Base-by-base conservation (phyloP, 495 filamentous ascomycete genomes). In the Lasiosphaeria ovina region DNA sequence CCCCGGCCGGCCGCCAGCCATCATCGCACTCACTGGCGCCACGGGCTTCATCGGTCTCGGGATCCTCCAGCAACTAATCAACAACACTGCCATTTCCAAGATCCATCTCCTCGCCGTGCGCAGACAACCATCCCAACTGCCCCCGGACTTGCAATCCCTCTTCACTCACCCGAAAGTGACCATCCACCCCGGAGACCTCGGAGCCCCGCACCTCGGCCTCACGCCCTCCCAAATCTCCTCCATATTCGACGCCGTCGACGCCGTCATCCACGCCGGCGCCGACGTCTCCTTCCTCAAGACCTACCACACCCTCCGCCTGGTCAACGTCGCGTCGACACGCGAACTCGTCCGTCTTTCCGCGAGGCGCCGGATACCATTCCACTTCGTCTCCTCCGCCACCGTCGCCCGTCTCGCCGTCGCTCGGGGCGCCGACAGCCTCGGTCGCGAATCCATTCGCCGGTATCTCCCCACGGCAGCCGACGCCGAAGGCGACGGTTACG, bases 211-310 rank as follows among this genome's bases (percentile, higher is more conserved):
- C 0, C 69, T 83, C 0, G 82, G 81, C 6, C 67, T 84, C 0
- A 67, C 68, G 0, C 59, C 68, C 0, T 34, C 49, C 0, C 68
- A 76, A 0, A 62, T 60, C 10, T 10, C 9, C 1, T 51, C 36
- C 0, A 63, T 86, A 2, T 76, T 71, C 31, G 12, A 12, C 4
- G 44, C 54, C 3, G 76, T 71, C 0, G 73, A 84, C 49, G 60
- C 59, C 5, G 66, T 85, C 35, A 77, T 87, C 38, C 83, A 86
- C 67, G 78, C 76, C 60, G 83, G 81, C 8, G 79, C 82, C 0
- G 74, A 81, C 51, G 74, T 77, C 1, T 82, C 79, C 3, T 76
- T 77, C 65, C 62, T 79, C 58, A 78, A 84, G 11, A 69, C 63
- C 4, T 87, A 85, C 66, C 51, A 59, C 5, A 61, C 72, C 0